Conservation (phyloP, 2,329 filamentous ascomycete species). For the Hymenoscyphus fraxineus region DNA sequence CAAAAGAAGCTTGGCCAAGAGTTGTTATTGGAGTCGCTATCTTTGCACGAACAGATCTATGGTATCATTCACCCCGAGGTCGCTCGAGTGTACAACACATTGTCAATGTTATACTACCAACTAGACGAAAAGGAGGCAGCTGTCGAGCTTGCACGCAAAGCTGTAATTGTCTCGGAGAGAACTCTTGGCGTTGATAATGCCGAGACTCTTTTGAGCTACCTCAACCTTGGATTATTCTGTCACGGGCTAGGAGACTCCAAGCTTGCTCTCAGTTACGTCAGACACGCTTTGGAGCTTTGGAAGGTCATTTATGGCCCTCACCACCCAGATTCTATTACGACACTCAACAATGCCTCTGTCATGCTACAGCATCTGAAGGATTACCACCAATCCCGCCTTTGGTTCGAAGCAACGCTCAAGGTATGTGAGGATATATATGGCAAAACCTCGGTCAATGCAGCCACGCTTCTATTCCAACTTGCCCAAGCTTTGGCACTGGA, state of each 20-base stretch:
- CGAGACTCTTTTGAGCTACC: conserved; percentile 91
- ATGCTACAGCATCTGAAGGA: conserved; percentile 96
- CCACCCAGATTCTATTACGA: conserved; percentile 97
- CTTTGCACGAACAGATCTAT: conserved; percentile 97
- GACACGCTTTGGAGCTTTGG: conserved; percentile 92
- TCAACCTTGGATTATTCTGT: conserved; percentile 91
- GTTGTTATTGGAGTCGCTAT: conserved; percentile 89
- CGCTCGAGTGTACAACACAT: conserved; percentile 86
- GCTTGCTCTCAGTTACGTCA: conserved; percentile 80
- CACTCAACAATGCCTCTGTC: conserved; percentile 96
- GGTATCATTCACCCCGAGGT: conserved; percentile 96
- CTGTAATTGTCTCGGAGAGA: conserved; percentile 91
- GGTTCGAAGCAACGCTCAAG: conserved; percentile 90
- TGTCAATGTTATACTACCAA: conserved; percentile 95
- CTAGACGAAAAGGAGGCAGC: conserved; percentile 97
- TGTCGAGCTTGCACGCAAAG: conserved; percentile 92
- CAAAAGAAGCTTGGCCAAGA: conserved; percentile 96
- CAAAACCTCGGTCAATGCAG: conserved; percentile 84
- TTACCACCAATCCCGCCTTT: conserved; percentile 89
- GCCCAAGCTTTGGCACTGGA: conserved; percentile 95
- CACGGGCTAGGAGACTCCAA: conserved; percentile 89
- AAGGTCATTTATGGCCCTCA: conserved; percentile 92
- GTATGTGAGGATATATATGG: conserved; percentile 90
- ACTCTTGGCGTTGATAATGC: conserved; percentile 90
- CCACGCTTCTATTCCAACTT: conserved; percentile 93